Conservation (phyloP, 768 basidiomycete genomes). For the Lactarius trivialis region DNA sequence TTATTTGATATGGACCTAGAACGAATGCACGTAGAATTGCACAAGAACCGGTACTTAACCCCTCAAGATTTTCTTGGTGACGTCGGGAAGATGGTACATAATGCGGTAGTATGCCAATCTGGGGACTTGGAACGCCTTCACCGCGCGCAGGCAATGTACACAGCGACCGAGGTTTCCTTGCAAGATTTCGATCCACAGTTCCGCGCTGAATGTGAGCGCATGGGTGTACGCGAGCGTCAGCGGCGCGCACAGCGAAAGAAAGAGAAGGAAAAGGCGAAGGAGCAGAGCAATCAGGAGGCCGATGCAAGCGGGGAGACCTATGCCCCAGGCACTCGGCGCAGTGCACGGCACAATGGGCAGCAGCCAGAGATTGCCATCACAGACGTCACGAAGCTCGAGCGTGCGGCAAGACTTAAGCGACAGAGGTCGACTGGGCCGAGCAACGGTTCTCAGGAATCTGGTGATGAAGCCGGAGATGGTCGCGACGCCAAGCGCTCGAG, state of each 20-base stretch:
- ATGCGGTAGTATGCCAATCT: constrained; percentile 48
- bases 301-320: constrained; percentile 33
- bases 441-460: constrained; percentile 24
- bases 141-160: constrained; percentile 86
- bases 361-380: constrained; percentile 66
- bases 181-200: constrained; percentile 80
- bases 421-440: constrained; percentile 47
- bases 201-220: constrained; percentile 76
- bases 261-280: constrained; percentile 32
- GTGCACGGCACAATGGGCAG: constrained; percentile 66
- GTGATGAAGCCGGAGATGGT: constrained; percentile 21
- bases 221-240: constrained; percentile 71
- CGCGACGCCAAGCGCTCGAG: constrained; percentile 19
- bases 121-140: constrained; percentile 71
- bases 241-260: constrained; percentile 45
- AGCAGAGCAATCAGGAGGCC: constrained; percentile 26
- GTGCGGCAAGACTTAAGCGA: constrained; percentile 43
- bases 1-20: constrained; percentile 90
- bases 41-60: constrained; percentile 79
- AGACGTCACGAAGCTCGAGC: constrained; percentile 68
- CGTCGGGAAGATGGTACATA: constrained; percentile 73
- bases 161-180: constrained; percentile 76
- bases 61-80: constrained; percentile 84
- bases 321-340: constrained; percentile 55
- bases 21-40: constrained; percentile 79